Evolutionary conservation across 2,329 filamentous ascomycete genomes (phyloP).

Genomic region (Elsinoe perseae): DNA sequence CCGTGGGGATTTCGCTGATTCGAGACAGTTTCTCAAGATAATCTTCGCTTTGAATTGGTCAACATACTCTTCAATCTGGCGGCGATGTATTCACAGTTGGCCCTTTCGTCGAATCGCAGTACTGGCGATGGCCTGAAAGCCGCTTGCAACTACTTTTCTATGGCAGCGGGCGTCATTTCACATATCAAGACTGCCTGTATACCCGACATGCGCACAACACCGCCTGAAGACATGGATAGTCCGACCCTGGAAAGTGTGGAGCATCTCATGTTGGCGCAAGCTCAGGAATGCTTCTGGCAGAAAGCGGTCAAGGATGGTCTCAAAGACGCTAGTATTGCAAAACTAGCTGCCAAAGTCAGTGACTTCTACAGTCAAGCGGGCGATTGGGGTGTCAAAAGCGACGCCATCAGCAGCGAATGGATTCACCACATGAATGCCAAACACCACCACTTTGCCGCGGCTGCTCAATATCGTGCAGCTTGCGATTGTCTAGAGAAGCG

Average conservation of each 20-base stretch:
- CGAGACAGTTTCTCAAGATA: constrained; percentile 51
- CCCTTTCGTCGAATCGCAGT: constrained; percentile 67
- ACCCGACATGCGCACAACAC: constrained; percentile 67
- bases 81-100: constrained; percentile 87
- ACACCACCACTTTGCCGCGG: constrained; percentile 92
- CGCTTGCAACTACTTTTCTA: constrained; percentile 83
- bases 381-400: constrained; percentile 79
- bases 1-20: constrained; percentile 22
- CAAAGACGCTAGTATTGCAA: constrained; percentile 87
- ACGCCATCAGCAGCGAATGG: constrained; percentile 87
- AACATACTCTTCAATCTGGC: constrained; percentile 92
- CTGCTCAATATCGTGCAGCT: constrained; percentile 85
- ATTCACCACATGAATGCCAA: constrained; percentile 97
- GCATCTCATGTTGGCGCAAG: constrained; percentile 80
- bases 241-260: constrained; percentile 76
- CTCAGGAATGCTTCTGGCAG: constrained; percentile 96
- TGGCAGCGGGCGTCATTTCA: constrained; percentile 72
- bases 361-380: constrained; percentile 81
- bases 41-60: constrained; percentile 72
- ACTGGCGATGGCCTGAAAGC: constrained; percentile 76
- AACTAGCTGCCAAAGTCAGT: constrained; percentile 81
- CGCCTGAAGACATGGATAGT: constrained; percentile 92
- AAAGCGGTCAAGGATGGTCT: constrained; percentile 91
- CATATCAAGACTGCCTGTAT: constrained; percentile 71
- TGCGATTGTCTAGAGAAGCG: constrained; percentile 87